Percentiles rank a stretch among this genome's conserved stretches.
Evolutionary conservation across 768 basidiomycete genomes (phyloP).

Genomic region (Boletus rubescentipes): DNA sequence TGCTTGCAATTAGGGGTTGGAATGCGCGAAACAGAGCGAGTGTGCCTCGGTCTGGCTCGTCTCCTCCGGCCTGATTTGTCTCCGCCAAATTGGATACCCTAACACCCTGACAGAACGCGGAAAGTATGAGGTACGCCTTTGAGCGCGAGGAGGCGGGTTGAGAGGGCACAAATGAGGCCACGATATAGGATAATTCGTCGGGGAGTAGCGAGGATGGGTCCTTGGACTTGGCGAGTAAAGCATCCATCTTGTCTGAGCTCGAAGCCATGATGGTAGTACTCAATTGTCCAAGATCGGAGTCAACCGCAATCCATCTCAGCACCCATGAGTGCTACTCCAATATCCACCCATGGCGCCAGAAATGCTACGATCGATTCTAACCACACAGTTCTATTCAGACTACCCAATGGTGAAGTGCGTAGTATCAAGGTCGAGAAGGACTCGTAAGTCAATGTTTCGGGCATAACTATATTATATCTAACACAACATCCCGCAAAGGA

Average conservation of each 20-base stretch:
- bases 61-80: conserved; percentile 35
- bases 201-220: conserved; percentile 42
- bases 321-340: conserved; percentile 16
- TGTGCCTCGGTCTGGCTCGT: conserved; percentile 46
- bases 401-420: conserved; percentile 80
- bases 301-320: not conserved
- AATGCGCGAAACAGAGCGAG: conserved; percentile 51
- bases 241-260: conserved; percentile 24
- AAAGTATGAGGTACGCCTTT: conserved; percentile 69
- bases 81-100: conserved; percentile 38
- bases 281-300: not conserved
- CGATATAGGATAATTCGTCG: conserved; percentile 54
- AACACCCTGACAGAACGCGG: conserved; percentile 64
- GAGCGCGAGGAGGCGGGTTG: conserved; percentile 48
- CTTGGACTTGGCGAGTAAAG: conserved; percentile 34
- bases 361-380: conserved; percentile 54
- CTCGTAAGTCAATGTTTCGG: conserved; percentile 47
- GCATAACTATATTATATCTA: not conserved
- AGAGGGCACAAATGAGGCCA: conserved; percentile 52
- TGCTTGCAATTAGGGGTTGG: conserved; percentile 45
- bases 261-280: conserved; percentile 11
- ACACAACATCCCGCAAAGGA: conserved; percentile 41
- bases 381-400: conserved; percentile 72
- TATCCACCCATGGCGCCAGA: conserved; percentile 12
- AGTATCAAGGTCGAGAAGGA: conserved; percentile 71